These are phyloP conservation scores for Stropharia rugosoannulata DNA, from an alignment of 768 basidiomycete genomes.

Conservation along the genomic window DNA sequence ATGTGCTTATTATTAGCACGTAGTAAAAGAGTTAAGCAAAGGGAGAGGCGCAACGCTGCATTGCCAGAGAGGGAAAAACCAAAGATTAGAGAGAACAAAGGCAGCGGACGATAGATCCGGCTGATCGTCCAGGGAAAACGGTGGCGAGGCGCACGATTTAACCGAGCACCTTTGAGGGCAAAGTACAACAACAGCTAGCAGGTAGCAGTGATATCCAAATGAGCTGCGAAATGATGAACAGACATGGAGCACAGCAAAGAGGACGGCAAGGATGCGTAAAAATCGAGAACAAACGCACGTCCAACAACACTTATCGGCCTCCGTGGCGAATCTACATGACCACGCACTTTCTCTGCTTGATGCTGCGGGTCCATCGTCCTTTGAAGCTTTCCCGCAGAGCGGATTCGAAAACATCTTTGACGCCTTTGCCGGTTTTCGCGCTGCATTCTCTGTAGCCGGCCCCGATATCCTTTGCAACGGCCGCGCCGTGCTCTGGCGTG, in stretches of 20 bases:
- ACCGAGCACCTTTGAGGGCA: conserved; percentile 1
- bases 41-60: background rate
- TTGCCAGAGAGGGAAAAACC: background rate
- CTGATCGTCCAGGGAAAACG: background rate
- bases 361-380: conserved; percentile 72
- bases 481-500: conserved; percentile 75
- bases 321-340: conserved; percentile 35
- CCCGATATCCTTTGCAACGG: conserved; percentile 91
- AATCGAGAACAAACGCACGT: background rate
- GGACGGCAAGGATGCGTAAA: background rate
- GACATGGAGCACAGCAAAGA: conserved; percentile 6
- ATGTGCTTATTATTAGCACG: background rate
- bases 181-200: conserved; percentile 21
- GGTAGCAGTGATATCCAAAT: conserved; percentile 13
- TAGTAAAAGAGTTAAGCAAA: background rate
- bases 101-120: conserved; percentile 4
- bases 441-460: conserved; percentile 94
- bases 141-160: background rate
- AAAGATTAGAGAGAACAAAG: background rate
- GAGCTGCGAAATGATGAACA: conserved; percentile 1
- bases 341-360: conserved; percentile 71
- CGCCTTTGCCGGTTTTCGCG: conserved; percentile 87
- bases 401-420: conserved; percentile 88
- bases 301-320: too few species aligned
- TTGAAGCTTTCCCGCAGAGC: conserved; percentile 90